phyloP scores from a whole-genome alignment of 2,329 filamentous ascomycete genomes.

The Beauveria asiatica region DNA sequence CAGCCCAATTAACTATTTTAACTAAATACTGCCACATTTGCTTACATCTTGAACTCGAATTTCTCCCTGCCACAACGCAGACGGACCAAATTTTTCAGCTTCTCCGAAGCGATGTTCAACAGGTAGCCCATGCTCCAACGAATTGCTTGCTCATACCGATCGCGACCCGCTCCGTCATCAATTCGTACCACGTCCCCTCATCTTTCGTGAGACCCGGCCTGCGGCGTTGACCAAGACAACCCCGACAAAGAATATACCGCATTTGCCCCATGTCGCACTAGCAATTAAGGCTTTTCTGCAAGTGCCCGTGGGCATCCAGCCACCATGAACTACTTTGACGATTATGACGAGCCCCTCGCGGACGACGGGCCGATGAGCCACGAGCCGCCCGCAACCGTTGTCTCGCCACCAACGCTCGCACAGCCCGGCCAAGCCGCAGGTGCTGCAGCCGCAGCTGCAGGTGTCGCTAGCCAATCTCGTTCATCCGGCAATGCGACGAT shows the following conservation, averaged over 20 bases:
- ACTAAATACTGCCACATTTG: background rate
- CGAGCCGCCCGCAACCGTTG: background rate
- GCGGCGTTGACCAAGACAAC: background rate
- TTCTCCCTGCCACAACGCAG: background rate
- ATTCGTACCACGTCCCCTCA: background rate
- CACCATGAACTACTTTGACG: conserved; percentile 10
- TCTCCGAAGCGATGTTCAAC: background rate
- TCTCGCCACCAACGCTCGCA: background rate
- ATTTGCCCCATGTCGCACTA: conserved; percentile 2
- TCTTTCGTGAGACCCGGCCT: background rate
- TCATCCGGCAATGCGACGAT: conserved; percentile 28
- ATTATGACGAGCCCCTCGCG: conserved; percentile 2
- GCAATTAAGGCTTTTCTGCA: background rate
- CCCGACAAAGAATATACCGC: background rate
- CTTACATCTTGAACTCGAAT: background rate
- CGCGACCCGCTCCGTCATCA: background rate
- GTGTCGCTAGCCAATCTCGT: conserved; percentile 14
- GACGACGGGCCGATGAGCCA: background rate
- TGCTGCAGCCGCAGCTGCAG: background rate
- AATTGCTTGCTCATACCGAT: background rate
- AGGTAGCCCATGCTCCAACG: background rate
- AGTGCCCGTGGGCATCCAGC: conserved; percentile 1
- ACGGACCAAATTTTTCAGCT: background rate
- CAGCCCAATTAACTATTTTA: background rate
- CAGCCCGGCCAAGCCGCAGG: background rate